Percentiles rank a stretch among this genome's conserved stretches.
These are phyloP conservation scores for Globisporangium cystogenes DNA, from an alignment of 352 stramenopile genomes.

Conservation along the genomic window DNA sequence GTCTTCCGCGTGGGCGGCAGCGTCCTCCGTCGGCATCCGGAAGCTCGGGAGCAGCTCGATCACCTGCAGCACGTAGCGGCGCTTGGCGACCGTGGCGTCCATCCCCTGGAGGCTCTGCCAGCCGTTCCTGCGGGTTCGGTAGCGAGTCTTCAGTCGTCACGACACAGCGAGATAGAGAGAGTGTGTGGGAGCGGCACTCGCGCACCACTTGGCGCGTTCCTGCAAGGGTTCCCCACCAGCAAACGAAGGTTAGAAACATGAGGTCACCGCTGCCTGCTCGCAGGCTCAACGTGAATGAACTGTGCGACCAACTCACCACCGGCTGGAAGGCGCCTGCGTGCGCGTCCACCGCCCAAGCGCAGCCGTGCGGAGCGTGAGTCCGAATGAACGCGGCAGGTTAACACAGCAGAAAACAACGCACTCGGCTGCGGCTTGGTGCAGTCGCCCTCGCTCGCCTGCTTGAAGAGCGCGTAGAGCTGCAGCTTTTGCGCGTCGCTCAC, in stretches of 20 bases:
- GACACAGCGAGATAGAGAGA: not conserved
- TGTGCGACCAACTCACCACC: slow-evolving; percentile 23
- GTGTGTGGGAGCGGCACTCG: not conserved
- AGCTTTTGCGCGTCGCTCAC: slow-evolving; percentile 71
- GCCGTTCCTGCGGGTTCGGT: slow-evolving; percentile 30
- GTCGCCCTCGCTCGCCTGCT: slow-evolving; percentile 68
- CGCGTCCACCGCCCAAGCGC: not conserved
- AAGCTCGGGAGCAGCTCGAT: slow-evolving; percentile 43
- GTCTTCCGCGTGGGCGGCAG: not conserved
- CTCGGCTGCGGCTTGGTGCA: slow-evolving; percentile 44
- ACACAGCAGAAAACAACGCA: slow-evolving; percentile 8
- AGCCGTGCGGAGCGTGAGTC: no score
- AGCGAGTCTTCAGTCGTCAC: not conserved
- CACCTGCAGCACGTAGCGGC: slow-evolving; percentile 46
- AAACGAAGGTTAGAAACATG: not conserved
- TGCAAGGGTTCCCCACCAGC: slow-evolving; percentile 1
- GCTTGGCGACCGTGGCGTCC: slow-evolving; percentile 29
- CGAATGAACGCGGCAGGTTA: no score
- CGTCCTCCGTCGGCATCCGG: slow-evolving; percentile 21
- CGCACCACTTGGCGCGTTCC: slow-evolving; percentile 60
- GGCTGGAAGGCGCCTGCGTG: slow-evolving; percentile 39
- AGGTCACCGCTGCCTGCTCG: not conserved
- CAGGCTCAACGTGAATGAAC: not conserved
- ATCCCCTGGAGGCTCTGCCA: slow-evolving; percentile 39
- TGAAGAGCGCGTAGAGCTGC: slow-evolving; percentile 74